Evolutionary conservation across 768 basidiomycete species (phyloP), one percentile per base, ranked within the genome.

Genomic region (Calocybe gangraenosa): DNA sequence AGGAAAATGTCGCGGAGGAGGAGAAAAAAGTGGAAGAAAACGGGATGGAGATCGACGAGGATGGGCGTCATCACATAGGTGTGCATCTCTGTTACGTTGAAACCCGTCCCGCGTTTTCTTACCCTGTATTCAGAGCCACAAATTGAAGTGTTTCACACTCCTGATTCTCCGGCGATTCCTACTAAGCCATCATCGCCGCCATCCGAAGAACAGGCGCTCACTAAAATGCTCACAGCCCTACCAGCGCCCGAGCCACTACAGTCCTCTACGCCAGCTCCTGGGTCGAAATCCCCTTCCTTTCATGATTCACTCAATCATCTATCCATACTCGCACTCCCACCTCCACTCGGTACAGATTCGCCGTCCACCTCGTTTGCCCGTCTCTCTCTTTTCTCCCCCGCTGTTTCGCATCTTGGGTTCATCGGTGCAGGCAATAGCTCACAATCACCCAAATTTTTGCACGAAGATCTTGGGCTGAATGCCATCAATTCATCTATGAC

Each of bases 301-400:
- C 25, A 28, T 28, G 25, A 28, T 28, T 28, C 25, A 28, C 11
- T 11, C 25, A 5, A 28, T 28, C 11, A 28, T 11, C 25, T 11
- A 6, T 28, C 25, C 11, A 6, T 28, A 28, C 25, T 6, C 11
- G 25, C 25, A 11, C 25, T 28, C 25, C 5, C 25, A 28, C 25
- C 5, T 28, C 25, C 11, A 11, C 25, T 28, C 25, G 11, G 25
- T 11, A 38, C 50, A 3, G 56, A 59, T 2, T 79, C 78, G 0
- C 77, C 76, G 1, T 69, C 78, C 0, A 58, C 64, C 3, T 66
- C 75, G 0, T 81, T 81, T 48, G 72, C 79, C 36, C 74, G 71
- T 40, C 64, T 81, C 31, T 79, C 79, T 1, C 47, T 64, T 19
- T 41, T 61, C 2, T 80, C 50, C 51, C 73, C 52, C 64, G 64